Conservation (phyloP, 768 basidiomycete species). For the Mycena haematopus region DNA sequence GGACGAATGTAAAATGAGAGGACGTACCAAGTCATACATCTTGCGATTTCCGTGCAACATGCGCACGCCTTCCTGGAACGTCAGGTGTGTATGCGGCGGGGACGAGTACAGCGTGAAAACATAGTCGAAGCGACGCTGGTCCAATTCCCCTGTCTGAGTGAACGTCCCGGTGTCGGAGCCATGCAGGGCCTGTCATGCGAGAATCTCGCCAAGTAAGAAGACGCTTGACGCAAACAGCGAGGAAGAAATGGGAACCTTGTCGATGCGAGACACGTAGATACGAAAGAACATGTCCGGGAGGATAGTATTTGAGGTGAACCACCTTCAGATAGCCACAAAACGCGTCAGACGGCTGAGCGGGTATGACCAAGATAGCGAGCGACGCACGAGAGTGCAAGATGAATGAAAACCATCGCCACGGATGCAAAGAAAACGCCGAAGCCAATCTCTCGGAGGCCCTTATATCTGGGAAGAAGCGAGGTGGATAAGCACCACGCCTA, state of each 20-base stretch:
- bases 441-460: conserved; percentile 45
- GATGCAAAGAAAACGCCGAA: conserved; percentile 45
- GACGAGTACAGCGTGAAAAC: conserved; percentile 49
- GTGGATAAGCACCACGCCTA: neutral
- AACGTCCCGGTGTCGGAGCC: conserved; percentile 49
- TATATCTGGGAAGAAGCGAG: conserved; percentile 35
- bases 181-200: conserved; percentile 46
- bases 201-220: neutral
- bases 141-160: conserved; percentile 47
- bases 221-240: neutral
- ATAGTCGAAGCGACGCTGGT: conserved; percentile 45
- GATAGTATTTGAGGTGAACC: conserved; percentile 40
- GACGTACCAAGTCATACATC: conserved; percentile 43
- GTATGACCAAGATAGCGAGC: neutral
- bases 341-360: neutral
- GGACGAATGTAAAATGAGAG: conserved; percentile 1
- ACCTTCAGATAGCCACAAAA: neutral
- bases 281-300: conserved; percentile 54
- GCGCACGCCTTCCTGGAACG: conserved; percentile 43
- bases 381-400: conserved; percentile 50
- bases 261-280: conserved; percentile 46
- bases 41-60: conserved; percentile 52
- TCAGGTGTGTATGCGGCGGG: conserved; percentile 47
- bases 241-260: conserved; percentile 37
- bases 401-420: conserved; percentile 45